These are phyloP conservation scores for Phaeodactylum tricornutum DNA, from an alignment of 108 stramenopile genomes.

Conservation along the genomic window DNA sequence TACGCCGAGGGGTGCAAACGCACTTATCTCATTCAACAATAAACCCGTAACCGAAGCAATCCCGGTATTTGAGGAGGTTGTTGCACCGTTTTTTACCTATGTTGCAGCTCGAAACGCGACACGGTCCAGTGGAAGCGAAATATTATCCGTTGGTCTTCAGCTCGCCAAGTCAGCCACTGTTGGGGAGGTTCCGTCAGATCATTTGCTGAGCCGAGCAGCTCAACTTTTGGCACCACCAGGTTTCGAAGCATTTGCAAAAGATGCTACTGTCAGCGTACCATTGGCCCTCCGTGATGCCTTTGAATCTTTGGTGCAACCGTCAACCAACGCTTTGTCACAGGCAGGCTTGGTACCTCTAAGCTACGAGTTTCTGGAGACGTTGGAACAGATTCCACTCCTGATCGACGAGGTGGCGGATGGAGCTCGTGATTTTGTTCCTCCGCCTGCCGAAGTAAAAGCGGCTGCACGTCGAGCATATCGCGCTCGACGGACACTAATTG, in stretches of 20 bases:
- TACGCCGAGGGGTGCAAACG: slow-evolving; percentile 86
- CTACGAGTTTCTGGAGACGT: slow-evolving; percentile 52
- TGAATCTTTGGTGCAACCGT: slow-evolving; percentile 27
- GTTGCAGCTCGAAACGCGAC: slow-evolving; percentile 37
- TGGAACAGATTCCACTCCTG: slow-evolving; percentile 86
- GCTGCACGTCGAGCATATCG: slow-evolving; percentile 80
- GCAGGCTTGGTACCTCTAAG: slow-evolving; percentile 57
- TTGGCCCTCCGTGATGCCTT: slow-evolving; percentile 38
- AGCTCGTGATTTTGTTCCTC: slow-evolving; percentile 79
- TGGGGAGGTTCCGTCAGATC: slow-evolving; percentile 62
- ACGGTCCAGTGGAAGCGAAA: slow-evolving; percentile 19
- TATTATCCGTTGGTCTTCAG: slow-evolving; percentile 19
- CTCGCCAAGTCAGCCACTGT: slow-evolving; percentile 26
- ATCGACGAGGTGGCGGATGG: slow-evolving; percentile 79
- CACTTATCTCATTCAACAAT: slow-evolving; percentile 72
- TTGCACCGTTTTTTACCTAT: slow-evolving; percentile 71
- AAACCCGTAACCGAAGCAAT: slow-evolving; percentile 75
- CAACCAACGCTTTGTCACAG: slow-evolving; percentile 27
- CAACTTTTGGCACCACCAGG: slow-evolving; percentile 6
- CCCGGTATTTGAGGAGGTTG: slow-evolving; percentile 79
- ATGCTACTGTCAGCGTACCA: slow-evolving; percentile 33
- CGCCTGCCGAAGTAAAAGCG: slow-evolving; percentile 56
- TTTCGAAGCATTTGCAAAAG: background rate
- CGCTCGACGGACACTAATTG: slow-evolving; percentile 72
- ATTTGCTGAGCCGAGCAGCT: slow-evolving; percentile 21